Base-by-base conservation (phyloP, 805 yeast genomes). In the Brettanomyces sp. region DNA sequence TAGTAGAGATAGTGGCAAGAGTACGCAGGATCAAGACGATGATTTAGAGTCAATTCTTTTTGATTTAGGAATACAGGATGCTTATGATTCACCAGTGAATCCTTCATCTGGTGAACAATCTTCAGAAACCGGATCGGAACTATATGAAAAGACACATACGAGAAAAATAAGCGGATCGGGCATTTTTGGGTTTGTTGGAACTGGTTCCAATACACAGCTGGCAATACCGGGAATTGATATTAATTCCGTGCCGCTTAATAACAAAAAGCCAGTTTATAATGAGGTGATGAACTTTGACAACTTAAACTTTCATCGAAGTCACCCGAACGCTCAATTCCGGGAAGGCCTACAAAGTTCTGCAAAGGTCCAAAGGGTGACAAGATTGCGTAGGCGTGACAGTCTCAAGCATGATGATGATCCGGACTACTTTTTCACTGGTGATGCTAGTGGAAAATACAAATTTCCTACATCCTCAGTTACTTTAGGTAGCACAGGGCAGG, bases 81-180 rank as follows among this genome's bases (percentile, higher is more conserved):
- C 86, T 21, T 43, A 43, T 24, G 39, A 21, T 44, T 24, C 42
- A 24, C 38, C 23, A 5, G 39, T 23, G 23, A 25, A 32, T 24
- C 38, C 53, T 8, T 32, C 43, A 8, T 22, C 22, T 30, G 21
- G 21, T 9, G 37, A 32, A 14, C 44, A 28, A 36, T 23, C 43
- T 6, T 23, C 41, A 7, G 41, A 14, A 13, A 38, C 8, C 3
- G 37, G 37, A 6, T 11, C 38, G n/a, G n/a, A 3, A 3, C 9
- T 30, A 13, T 42, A 13, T 25, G 38, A 13, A 28, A 57, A 52
- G 47, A 58, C 62, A 23, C 91, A 84, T 57, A 63, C 73, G 45
- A 74, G 86, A 52, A 77, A 79, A 47, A 69, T 76, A 18, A 82
- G 89, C 66, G 95, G 95, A 12, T 82, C 91, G 4, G 91, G 85